Evolutionary conservation across 768 basidiomycete species (phyloP).

Genomic region (Mycena rosella): DNA sequence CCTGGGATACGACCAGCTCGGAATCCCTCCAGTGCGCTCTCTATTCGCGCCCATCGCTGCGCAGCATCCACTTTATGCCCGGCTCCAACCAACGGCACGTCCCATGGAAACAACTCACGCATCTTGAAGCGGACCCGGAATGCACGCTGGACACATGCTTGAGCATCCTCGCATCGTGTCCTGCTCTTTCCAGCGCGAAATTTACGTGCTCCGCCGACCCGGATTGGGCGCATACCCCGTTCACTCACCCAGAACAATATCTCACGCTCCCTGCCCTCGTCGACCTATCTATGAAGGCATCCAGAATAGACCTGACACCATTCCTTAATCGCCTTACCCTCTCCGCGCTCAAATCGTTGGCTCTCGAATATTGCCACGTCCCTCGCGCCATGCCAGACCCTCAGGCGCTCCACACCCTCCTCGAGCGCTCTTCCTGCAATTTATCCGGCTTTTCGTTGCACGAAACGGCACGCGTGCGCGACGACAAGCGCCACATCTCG

Average conservation of each 20-base stretch:
- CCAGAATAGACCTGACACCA: slow-evolving; percentile 24
- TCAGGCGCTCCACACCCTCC: slow-evolving; percentile 23
- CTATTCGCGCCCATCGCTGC: slow-evolving; percentile 23
- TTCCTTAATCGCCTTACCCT: slow-evolving; percentile 28
- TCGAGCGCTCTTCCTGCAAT: slow-evolving; percentile 23
- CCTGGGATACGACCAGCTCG: slow-evolving; percentile 29
- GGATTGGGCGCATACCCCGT: slow-evolving; percentile 27
- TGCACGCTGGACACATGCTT: slow-evolving; percentile 31
- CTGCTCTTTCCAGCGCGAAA: slow-evolving; percentile 21
- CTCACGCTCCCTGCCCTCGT: slow-evolving; percentile 28
- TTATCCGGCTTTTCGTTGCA: slow-evolving; percentile 20
- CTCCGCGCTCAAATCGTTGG: slow-evolving; percentile 26
- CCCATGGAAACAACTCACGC: slow-evolving; percentile 24
- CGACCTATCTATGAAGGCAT: slow-evolving; percentile 25
- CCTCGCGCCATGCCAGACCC: slow-evolving; percentile 20
- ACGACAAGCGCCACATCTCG: slow-evolving; percentile 18
- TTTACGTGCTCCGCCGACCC: slow-evolving; percentile 26
- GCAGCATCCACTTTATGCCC: slow-evolving; percentile 24
- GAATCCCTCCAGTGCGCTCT: slow-evolving; percentile 27
- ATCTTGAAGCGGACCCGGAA: slow-evolving; percentile 24
- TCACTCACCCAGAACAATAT: slow-evolving; percentile 14
- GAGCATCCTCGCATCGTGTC: slow-evolving; percentile 22
- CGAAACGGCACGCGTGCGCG: slow-evolving; percentile 25
- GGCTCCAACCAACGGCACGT: slow-evolving; percentile 1
- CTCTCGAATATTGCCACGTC: slow-evolving; percentile 29